A percentile compares a stretch with the other conserved stretches of the same genome.
Evolutionary conservation across 805 yeast species (phyloP).

Genomic region (Yarrowia sp.): DNA sequence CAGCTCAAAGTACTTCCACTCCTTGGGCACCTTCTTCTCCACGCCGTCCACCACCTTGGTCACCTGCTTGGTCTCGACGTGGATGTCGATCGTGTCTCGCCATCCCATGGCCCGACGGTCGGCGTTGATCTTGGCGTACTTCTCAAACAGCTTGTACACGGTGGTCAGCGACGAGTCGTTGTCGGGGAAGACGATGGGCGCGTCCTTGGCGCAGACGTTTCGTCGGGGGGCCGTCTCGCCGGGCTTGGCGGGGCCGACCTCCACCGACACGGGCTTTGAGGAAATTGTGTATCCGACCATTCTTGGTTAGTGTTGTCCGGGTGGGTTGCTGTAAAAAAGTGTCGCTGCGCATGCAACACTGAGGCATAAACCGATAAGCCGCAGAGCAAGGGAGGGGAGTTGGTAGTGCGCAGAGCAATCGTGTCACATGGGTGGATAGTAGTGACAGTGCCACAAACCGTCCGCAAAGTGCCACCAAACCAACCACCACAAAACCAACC

Average conservation of each 20-base stretch:
- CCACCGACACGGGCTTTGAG: constrained; percentile 34
- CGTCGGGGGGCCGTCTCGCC: constrained; percentile 42
- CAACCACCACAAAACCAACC: too few relatives aligned
- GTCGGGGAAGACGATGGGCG: constrained; percentile 56
- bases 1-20: constrained; percentile 83
- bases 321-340: too few relatives aligned
- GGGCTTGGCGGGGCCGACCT: constrained; percentile 38
- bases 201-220: constrained; percentile 37
- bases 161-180: constrained; percentile 60
- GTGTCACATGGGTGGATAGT: too few relatives aligned
- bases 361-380: too few relatives aligned
- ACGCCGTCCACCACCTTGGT: constrained; percentile 78
- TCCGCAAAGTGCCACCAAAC: too few relatives aligned
- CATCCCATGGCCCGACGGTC: constrained; percentile 63
- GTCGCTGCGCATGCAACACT: too few relatives aligned
- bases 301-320: background rate
- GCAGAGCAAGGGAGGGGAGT: too few relatives aligned
- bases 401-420: too few relatives aligned
- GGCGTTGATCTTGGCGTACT: constrained; percentile 58
- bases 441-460: too few relatives aligned
- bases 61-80: constrained; percentile 70
- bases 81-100: constrained; percentile 72
- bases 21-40: constrained; percentile 67
- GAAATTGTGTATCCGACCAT: constrained; percentile 23
- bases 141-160: constrained; percentile 65